Conservation (phyloP, 805 yeast species). For the Candida wancherniae region DNA sequence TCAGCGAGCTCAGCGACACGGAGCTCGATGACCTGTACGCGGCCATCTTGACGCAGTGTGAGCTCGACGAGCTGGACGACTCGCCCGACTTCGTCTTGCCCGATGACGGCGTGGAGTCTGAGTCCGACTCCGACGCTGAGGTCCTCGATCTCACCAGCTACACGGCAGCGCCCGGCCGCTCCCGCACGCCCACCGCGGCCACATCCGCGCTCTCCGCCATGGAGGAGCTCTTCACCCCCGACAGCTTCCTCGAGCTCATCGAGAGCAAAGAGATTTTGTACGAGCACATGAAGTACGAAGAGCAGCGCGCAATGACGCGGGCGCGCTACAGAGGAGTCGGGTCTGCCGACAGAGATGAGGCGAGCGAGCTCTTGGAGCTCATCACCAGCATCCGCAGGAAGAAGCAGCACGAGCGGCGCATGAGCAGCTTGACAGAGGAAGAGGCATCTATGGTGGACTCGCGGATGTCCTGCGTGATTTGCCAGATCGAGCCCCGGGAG, state of each 20-base stretch:
- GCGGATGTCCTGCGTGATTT: slow-evolving; percentile 65
- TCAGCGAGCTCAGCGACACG: background rate
- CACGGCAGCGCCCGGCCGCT: background rate
- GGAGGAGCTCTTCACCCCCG: slow-evolving; percentile 13
- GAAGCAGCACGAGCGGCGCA: background rate
- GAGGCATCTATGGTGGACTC: slow-evolving; percentile 27
- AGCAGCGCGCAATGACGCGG: slow-evolving; percentile 28
- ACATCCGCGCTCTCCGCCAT: slow-evolving; percentile 5
- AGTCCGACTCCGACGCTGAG: slow-evolving; percentile 9
- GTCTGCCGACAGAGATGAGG: slow-evolving; percentile 6
- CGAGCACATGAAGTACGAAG: slow-evolving; percentile 23
- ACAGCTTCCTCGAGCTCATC: slow-evolving; percentile 11
- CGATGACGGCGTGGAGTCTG: slow-evolving; percentile 3
- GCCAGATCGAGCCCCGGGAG: slow-evolving; percentile 69
- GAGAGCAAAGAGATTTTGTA: slow-evolving; percentile 21
- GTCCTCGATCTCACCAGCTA: slow-evolving; percentile 1
- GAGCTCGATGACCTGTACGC: slow-evolving; percentile 1
- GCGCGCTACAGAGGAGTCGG: slow-evolving; percentile 26
- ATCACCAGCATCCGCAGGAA: slow-evolving; percentile 13
- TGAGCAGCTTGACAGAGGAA: slow-evolving; percentile 10
- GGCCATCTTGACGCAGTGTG: background rate
- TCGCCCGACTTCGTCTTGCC: slow-evolving; percentile 10
- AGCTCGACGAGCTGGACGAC: slow-evolving; percentile 8
- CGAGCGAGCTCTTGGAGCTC: slow-evolving; percentile 20
- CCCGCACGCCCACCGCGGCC: background rate